Evolutionary conservation across 225 moss, liverwort and hornwort species (phyloP), one percentile per base, ranked within the genome.

Genomic region (Pseudisothecium myosuroides): DNA sequence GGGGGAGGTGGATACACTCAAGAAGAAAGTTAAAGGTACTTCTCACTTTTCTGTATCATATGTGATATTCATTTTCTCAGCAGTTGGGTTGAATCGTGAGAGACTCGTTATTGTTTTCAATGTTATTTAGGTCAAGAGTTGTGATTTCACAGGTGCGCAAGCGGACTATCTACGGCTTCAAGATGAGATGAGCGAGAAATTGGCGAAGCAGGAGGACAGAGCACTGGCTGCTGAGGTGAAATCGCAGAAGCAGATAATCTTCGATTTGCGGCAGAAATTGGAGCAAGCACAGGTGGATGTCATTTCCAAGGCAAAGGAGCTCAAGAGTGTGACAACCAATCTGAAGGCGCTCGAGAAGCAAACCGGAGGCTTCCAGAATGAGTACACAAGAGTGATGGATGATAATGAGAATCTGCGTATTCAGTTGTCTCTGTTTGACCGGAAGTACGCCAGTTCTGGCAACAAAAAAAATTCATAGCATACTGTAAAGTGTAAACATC

Each of bases 331-430:
- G 29, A 94, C 93, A 80, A 87, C 91, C 11, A 97, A 89, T 89
- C 87, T 94, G 55, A 93, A 94, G 90, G 97, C 95, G 14, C 93
- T 98, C 45, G 92, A 95, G 87, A 98, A 96, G 76, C 98, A 97
- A 73, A 90, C 95, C 12, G 93, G 90, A 87, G 98, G 97, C 34
- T 95, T 96, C 81, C 94, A 92, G 61, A 89, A 91, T 72, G 96
- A 98, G 89, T 98, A 98, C 84, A 90, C 89, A 56, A 96, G 97
- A 36, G 82, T 98, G 74, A 63, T 96, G 26, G 96, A 94, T 60
- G 95, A 97, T 37, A 97, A 96, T 68, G 93, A 95, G 89, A 94
- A 94, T 87, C 89, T 98, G 59, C 95, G 96, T 27, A 90, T 79
- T 54, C 98, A 97, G 87, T 86, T 98, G 58, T 90, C 95, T 52